A percentile compares a stretch with the other conserved stretches of the same genome.
Evolutionary conservation across 2,329 filamentous ascomycete species (phyloP).

Genomic region (Chaetomiaceae sp.): DNA sequence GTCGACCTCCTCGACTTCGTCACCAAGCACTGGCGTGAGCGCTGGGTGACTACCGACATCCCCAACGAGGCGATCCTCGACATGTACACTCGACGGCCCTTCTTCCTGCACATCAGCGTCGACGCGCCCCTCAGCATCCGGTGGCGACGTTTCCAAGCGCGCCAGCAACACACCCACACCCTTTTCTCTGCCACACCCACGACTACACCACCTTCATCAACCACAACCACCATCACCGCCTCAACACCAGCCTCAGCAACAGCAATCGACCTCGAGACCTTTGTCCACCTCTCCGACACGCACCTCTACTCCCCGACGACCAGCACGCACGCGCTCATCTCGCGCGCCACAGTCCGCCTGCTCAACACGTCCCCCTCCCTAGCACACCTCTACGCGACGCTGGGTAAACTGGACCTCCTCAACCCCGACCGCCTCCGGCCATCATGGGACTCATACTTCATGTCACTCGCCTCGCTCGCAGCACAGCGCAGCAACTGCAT

Average conservation of each 20-base stretch:
- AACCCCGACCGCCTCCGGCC: slow-evolving; percentile 78
- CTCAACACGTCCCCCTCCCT: slow-evolving; percentile 78
- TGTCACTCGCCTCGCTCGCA: slow-evolving; percentile 89
- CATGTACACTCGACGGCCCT: slow-evolving; percentile 71
- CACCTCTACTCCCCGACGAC: slow-evolving; percentile 65
- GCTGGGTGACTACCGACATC: slow-evolving; percentile 84
- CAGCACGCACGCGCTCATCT: slow-evolving; percentile 71
- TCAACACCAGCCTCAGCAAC: background rate
- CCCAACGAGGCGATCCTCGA: slow-evolving; percentile 69
- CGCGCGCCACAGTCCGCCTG: slow-evolving; percentile 75
- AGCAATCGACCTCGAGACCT: slow-evolving; percentile 45
- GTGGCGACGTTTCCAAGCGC: slow-evolving; percentile 63
- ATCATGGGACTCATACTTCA: slow-evolving; percentile 96
- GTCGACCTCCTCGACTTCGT: slow-evolving; percentile 76
- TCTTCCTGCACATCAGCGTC: slow-evolving; percentile 88
- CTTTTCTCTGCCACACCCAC: no score
- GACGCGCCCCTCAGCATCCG: slow-evolving; percentile 83
- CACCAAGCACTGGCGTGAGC: slow-evolving; percentile 74
- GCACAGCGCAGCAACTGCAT: slow-evolving; percentile 94
- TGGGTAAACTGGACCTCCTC: slow-evolving; percentile 70
- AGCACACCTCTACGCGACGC: slow-evolving; percentile 63
- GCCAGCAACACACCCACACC: slow-evolving; percentile 21
- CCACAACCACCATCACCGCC: background rate
- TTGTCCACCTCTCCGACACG: slow-evolving; percentile 58
- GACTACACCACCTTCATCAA: background rate